Evolutionary conservation across 139 green algal species (phyloP), one percentile per base, ranked within the genome.

Genomic region (Axilococcus clingmanii): DNA sequence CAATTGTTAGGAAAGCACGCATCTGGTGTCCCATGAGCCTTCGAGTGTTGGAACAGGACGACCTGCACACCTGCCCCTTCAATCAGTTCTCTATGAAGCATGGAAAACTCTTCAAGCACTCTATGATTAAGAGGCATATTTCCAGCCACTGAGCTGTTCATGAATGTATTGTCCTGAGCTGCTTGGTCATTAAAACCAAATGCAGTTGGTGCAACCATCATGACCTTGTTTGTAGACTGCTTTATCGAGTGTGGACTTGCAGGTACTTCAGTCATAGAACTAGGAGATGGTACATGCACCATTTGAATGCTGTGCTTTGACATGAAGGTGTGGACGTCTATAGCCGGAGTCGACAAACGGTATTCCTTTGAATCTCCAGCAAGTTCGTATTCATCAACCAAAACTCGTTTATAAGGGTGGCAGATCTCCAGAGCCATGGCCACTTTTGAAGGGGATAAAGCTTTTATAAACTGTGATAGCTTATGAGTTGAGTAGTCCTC

Each of bases 1-100:
- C 89, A 97, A 83, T 97, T 97, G 82, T 97, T 97, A 48, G 89
- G 89, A 70, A 97, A 97, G 40, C 84, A 76, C 0, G 89, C 84
- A 56, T 97, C 89, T 7, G 89, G 89, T 0, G 89, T 95, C 58
- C 80, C 81, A 59, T 95, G 86, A 16, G 48, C 22, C 34, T 80
- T 48, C 45, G 41, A 67, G 67, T 95, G 87, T 59, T 86, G 63
- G 51, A 74, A 71, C 22, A 76, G 48, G 52, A 69, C 68, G 15
- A 79, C 66, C n/a, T 59, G 52, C 2, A 75, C 69, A 0, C 68
- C 57, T 9, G 68, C 68, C 41, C 85, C 70, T 36, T 95, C 75
- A 4, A 80, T 83, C 20, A 95, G 73, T 63, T 79, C 69, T 40
- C 78, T 75, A 45, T 90, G 61, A 48, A 94, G 70, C 11, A 48